These are phyloP conservation scores for Penicillium freii DNA, from an alignment of 2,329 filamentous ascomycete genomes.

Conservation along the genomic window DNA sequence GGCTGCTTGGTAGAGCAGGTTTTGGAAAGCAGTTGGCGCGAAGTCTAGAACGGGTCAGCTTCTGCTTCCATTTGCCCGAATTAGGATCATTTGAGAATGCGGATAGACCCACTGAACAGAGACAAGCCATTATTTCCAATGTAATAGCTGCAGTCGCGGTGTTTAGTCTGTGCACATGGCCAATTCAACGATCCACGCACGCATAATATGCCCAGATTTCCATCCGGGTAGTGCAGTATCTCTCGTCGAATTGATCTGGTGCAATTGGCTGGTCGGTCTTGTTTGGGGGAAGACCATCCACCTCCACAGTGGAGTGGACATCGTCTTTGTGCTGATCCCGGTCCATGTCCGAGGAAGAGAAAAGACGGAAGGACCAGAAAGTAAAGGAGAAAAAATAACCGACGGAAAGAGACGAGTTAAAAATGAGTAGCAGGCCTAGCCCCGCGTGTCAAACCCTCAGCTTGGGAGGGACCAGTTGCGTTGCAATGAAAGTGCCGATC, in stretches of 20 bases:
- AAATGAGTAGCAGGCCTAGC: slow-evolving; percentile 1
- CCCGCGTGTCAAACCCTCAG: slow-evolving; percentile 10
- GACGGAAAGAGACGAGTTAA: neutral
- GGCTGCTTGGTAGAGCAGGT: slow-evolving; percentile 61
- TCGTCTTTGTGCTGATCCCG: slow-evolving; percentile 13
- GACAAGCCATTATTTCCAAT: slow-evolving; percentile 64
- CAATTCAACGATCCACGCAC: slow-evolving; percentile 30
- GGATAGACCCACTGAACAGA: slow-evolving; percentile 51
- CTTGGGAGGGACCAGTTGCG: slow-evolving; percentile 15
- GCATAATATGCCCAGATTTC: slow-evolving; percentile 60
- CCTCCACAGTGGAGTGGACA: slow-evolving; percentile 14
- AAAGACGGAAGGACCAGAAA: neutral
- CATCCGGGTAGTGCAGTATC: slow-evolving; percentile 51
- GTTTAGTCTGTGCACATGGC: slow-evolving; percentile 19
- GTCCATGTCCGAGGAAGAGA: slow-evolving; percentile 15
- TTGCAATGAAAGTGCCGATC: slow-evolving; percentile 21
- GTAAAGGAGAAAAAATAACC: neutral
- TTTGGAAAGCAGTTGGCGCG: slow-evolving; percentile 63
- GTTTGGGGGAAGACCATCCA: slow-evolving; percentile 8
- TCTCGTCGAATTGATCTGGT: slow-evolving; percentile 56
- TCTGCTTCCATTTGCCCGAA: neutral
- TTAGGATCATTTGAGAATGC: neutral
- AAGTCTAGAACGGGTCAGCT: slow-evolving; percentile 45
- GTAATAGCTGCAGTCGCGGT: slow-evolving; percentile 53
- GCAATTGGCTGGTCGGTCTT: slow-evolving; percentile 44